phyloP scores from a whole-genome alignment of 139 green algal species.

The Spirogloea muscicola region DNA sequence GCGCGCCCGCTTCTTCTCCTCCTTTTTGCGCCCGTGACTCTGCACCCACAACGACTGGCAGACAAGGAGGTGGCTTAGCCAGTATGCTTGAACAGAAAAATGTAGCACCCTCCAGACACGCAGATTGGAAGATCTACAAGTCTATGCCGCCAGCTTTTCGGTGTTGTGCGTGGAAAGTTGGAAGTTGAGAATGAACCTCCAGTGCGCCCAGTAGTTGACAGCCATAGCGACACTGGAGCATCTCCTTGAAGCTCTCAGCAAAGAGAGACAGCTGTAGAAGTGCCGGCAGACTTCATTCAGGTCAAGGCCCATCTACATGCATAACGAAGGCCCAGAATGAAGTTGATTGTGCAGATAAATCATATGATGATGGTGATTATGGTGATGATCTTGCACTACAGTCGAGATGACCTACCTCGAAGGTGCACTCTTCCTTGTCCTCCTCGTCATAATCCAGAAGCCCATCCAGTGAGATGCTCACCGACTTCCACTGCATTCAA shows the following conservation, averaged over 20 bases:
- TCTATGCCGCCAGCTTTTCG: not conserved
- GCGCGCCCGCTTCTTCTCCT: slow-evolving; percentile 28
- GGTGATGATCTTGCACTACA: not conserved
- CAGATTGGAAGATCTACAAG: no score
- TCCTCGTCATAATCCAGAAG: slow-evolving; percentile 48
- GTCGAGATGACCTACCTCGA: slow-evolving; percentile 24
- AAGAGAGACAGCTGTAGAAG: slow-evolving; percentile 40
- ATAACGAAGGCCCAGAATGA: not conserved
- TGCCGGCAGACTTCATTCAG: not conserved
- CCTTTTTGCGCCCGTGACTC: not conserved
- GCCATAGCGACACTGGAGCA: slow-evolving; percentile 20
- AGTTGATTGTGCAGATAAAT: not conserved
- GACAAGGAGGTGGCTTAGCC: not conserved
- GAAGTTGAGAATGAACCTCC: not conserved
- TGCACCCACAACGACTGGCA: not conserved
- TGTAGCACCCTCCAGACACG: no score
- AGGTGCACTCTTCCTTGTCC: slow-evolving; percentile 38
- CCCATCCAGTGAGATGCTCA: slow-evolving; percentile 44
- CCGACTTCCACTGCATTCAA: slow-evolving; percentile 20
- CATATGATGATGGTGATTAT: not conserved
- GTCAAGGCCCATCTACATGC: not conserved
- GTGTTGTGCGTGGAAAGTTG: not conserved
- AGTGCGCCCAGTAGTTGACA: slow-evolving; percentile 1
- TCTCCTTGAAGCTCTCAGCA: slow-evolving; percentile 40
- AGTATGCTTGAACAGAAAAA: not conserved